These are phyloP conservation scores for Alternaria conjuncta DNA, from an alignment of 2,329 filamentous ascomycete species.

Conservation along the genomic window DNA sequence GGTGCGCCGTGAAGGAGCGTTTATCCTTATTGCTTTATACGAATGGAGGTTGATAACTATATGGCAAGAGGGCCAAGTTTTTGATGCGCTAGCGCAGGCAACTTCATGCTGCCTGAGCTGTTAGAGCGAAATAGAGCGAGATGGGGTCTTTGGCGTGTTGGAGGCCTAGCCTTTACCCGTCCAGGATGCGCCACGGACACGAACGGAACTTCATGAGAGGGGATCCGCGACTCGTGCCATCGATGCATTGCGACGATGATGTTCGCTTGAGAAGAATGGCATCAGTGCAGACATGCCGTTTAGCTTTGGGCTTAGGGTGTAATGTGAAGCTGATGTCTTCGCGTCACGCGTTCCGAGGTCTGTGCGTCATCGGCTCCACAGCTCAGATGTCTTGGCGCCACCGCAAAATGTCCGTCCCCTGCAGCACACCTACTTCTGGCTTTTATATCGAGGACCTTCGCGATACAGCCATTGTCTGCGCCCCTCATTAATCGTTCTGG, in stretches of 20 bases:
- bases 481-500: too few species aligned
- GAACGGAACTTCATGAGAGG: not conserved
- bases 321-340: not conserved
- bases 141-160: not conserved
- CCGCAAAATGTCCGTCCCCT: not conserved
- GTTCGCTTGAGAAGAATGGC: not conserved
- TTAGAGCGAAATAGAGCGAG: not conserved
- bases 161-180: not conserved
- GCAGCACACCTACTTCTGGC: not conserved
- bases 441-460: not conserved
- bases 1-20: too few species aligned
- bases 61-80: not conserved
- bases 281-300: not conserved
- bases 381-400: not conserved
- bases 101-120: not conserved
- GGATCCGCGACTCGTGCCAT: not conserved
- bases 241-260: not conserved
- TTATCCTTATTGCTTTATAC: not conserved
- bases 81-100: not conserved
- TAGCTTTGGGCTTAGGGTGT: not conserved
- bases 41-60: too few species aligned
- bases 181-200: not conserved
- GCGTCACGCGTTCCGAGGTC: not conserved
- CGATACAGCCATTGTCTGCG: too few species aligned
- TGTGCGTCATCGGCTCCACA: not conserved